Evolutionary conservation across 2,329 filamentous ascomycete species (phyloP), one percentile per base, ranked within the genome.

Genomic region (Blumeria hordei): DNA sequence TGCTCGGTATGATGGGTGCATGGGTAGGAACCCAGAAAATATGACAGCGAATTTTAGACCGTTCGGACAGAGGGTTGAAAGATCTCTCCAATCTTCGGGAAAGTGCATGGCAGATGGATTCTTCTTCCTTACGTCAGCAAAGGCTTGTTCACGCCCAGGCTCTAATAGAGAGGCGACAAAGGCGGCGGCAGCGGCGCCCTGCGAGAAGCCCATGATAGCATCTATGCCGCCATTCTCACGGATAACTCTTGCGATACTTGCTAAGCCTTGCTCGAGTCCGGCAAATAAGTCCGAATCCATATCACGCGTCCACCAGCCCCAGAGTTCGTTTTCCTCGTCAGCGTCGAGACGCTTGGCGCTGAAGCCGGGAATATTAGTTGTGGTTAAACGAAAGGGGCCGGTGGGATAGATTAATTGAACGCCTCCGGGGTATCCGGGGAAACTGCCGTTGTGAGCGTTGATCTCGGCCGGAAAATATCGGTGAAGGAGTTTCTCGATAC

Each of bases 291-390:
- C 73, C 0, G 74, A 73, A 10, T 77, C 74, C 43, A 81, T 80
- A 61, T 86, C 74, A 36, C 74, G 77, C 54, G 76, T 77, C 74
- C 86, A 95, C 90, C 90, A 96, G 11, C 78, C 85, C 74, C 81
- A 94, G 3, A 79, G 75, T 63, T 92, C 85, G 18, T 74, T 69
- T 49, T 72, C 67, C 21, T 77, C 72, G 44, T 75, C 71, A 3
- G 71, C 69, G 4, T 69, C 67, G 3, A 69, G 69, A 1, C 66
- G 66, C 3, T 70, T 67, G 6, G 57, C 21, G 2, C 73, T 67
- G 68, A 79, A 88, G 54, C 82, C 82, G 0, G 83, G 85, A 58
- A 88, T 81, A 60, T 88, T 82, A 53, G 71, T 67, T 5, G 78
- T 72, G 34, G 69, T 72, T 12, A 88, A 75, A 3, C 72, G 74